Percentiles rank a stretch among this genome's conserved stretches.
These are phyloP conservation scores for Pseudonectria foliicola DNA, from an alignment of 2,329 filamentous ascomycete genomes.

Conservation along the genomic window DNA sequence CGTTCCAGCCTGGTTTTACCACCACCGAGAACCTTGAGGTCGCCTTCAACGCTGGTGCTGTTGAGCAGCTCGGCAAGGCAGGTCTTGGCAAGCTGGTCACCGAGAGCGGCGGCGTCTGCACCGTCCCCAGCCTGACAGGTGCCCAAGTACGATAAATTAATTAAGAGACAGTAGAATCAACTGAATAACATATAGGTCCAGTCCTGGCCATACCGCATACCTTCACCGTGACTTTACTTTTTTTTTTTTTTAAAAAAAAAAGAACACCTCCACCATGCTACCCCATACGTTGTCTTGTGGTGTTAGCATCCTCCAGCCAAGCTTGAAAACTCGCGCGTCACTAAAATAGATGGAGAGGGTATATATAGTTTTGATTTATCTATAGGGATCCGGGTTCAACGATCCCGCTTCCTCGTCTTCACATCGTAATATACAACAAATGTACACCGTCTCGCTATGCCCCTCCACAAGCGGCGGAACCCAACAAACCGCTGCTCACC, in stretches of 20 bases:
- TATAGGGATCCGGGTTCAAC: too few species aligned
- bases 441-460: conserved; percentile 12
- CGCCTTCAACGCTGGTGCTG: conserved; percentile 72
- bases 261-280: too few species aligned
- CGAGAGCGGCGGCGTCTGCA: conserved; percentile 71
- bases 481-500: neutral
- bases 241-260: too few species aligned
- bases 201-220: too few species aligned
- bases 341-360: too few species aligned
- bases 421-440: conserved; percentile 12
- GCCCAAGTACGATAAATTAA: conserved; percentile 68
- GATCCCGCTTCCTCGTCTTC: conserved; percentile 1
- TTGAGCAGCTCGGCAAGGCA: conserved; percentile 69
- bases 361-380: too few species aligned
- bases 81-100: conserved; percentile 65
- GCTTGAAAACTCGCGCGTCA: too few species aligned
- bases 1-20: conserved; percentile 90
- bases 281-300: too few species aligned
- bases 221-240: too few species aligned
- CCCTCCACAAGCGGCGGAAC: conserved; percentile 8
- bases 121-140: conserved; percentile 70
- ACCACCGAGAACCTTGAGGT: conserved; percentile 77
- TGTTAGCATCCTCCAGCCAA: too few species aligned
- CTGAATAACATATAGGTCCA: too few species aligned
- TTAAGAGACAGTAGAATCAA: too few species aligned